Base-by-base conservation (phyloP, 2,329 filamentous ascomycete genomes). In the Colletotrichum sp. region DNA sequence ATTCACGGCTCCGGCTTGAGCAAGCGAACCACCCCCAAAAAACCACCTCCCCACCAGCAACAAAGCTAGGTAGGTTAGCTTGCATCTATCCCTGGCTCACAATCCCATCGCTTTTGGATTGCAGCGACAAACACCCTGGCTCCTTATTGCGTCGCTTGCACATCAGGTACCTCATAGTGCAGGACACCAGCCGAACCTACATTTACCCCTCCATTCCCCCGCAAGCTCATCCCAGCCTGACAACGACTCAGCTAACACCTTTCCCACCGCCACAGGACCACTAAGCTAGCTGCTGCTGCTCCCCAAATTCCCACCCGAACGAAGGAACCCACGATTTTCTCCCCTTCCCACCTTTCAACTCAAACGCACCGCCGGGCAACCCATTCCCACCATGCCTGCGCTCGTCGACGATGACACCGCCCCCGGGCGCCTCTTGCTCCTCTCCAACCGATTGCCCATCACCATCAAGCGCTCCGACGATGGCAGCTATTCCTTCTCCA, bases 401-500 rank as follows among this genome's bases (percentile, higher is more conserved):
- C 80, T 81, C 77, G 82, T 83, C 67, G 82, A 85, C 75, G 80
- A 83, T 75, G 81, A 81, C 66, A 82, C 79, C 74, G 82, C 82
- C 63, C 81, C 81, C 39, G 88, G 89, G 78, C 87, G 91, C 78
- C 90, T 98, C 69, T 91, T 98, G 68, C 93, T 99, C 64, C 93
- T 98, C 80, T 98, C 96, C 44, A 99, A 99, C 84, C 95, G 97
- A 71, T 90, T 99, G 57, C 96, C 97, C 75, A 98, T 99, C 85
- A 99, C 96, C 78, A 98, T 99, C 87, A 98, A 98, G 88, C 94
- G 95, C 79, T 94, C 94, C 69, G 95, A 97, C 69, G 95, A 98
- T 89, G 96, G 95, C 81, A 94, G 94, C 84, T 99, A 98, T 88
- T 92, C 93, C 82, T 98, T 98, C 86, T 95, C 94, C 84, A 98